These are phyloP conservation scores for Chaetomiaceae sp. DNA, from an alignment of 2,329 filamentous ascomycete species.

Conservation along the genomic window DNA sequence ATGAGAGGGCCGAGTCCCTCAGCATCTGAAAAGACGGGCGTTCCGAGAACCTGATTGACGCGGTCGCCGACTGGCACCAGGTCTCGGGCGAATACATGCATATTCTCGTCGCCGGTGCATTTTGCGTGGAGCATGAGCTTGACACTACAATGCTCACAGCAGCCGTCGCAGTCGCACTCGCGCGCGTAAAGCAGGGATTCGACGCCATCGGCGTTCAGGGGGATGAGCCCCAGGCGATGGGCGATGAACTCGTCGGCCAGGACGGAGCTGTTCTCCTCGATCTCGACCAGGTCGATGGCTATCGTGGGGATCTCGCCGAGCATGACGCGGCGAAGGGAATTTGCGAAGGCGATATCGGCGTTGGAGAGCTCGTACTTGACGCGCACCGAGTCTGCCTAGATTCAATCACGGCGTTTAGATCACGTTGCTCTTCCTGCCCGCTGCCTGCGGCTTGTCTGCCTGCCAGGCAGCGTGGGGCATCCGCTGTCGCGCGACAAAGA, in stretches of 20 bases:
- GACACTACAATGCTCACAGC: constrained; percentile 88
- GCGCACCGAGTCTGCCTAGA: constrained; percentile 69
- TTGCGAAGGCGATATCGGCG: constrained; percentile 86
- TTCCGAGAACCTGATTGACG: constrained; percentile 69
- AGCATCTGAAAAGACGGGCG: constrained; percentile 77
- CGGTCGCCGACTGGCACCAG: constrained; percentile 67
- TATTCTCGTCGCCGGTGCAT: constrained; percentile 79
- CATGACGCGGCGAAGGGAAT: constrained; percentile 85
- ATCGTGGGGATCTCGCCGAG: constrained; percentile 92
- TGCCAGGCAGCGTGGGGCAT: too few relatives aligned
- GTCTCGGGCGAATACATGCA: constrained; percentile 92
- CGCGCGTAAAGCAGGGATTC: constrained; percentile 80
- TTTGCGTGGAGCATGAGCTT: constrained; percentile 78
- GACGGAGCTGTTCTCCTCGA: constrained; percentile 91
- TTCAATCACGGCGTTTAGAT: constrained; percentile 22
- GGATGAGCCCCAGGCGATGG: constrained; percentile 85
- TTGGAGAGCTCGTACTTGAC: constrained; percentile 90
- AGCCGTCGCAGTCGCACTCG: constrained; percentile 94
- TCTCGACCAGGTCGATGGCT: constrained; percentile 90
- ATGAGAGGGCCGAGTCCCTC: constrained; percentile 80
- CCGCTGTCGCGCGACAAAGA: constrained; percentile 15
- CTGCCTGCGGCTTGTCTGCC: too few relatives aligned
- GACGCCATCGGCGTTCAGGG: constrained; percentile 77
- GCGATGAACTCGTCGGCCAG: constrained; percentile 94
- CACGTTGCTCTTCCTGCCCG: too few relatives aligned